Base-by-base conservation (phyloP, 768 basidiomycete genomes). In the Mycena alexandri region DNA sequence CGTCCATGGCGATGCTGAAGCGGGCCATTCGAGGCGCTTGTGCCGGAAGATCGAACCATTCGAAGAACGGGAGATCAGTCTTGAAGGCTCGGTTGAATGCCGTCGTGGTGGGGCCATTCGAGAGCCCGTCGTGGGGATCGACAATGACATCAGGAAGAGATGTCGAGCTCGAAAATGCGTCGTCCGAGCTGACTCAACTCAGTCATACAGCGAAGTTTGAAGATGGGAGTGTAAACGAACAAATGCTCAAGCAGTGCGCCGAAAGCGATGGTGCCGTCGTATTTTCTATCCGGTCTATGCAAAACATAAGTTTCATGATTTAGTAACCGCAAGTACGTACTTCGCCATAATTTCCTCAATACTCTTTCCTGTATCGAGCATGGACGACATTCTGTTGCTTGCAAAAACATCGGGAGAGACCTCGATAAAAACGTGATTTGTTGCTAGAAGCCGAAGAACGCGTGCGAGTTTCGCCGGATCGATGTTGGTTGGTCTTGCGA, bases 391-490 rank as follows among this genome's bases (percentile, higher is more conserved):
- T 12, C 75, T 73, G 65, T 78, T 80, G 58, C 74, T 66, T 3
- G 74, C 69, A 43, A 75, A 80, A 5, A 74, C 72, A 51, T 77
- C 65, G 5, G 75, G 75, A 5, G 54, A 67, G 36, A 75, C 69
- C 55, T 79, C 78, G 50, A 38, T 22, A 62, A 78, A 79, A 36
- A 79, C 61, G 51, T 77, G 74, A 29, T 73, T 68, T 0, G 74
- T 73, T 16, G 78, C 77, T n/a, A 79, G 71, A n/a, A 73, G 65
- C 12, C 79, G 74, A 9, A 80, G 70, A 52, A 74, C 25, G 8
- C 76, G 77, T 6, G 67, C 74, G 9, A 61, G 41, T 43, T 67
- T 67, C 2, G 44, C 10, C 22, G 58, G 51, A 43, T 61, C 66
- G 38, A 51, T 46, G 25, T 62, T 60, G 17, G 60, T 52, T 22